Base-by-base conservation (phyloP, 352 stramenopile genomes). In the Elongisporangium anandrum region DNA sequence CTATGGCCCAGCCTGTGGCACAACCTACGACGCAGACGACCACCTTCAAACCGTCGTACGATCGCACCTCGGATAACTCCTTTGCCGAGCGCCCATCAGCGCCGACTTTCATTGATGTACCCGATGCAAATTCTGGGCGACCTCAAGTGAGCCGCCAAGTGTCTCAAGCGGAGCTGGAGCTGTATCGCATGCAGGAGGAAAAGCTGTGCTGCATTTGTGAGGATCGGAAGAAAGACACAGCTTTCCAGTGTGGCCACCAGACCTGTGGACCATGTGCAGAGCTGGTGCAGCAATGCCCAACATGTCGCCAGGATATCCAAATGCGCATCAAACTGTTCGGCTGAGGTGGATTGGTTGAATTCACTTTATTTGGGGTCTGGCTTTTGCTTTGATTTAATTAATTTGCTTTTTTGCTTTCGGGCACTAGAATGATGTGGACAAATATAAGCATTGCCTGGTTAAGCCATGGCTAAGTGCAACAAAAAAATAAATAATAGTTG, bases 231-330 rank as follows among this genome's bases (percentile, higher is more conserved):
- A 95, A 95, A 59, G 72, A 95, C 65, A 84, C 69, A 34, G 84
- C 94, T 41, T 94, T 92, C 69, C 84, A 93, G 69, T 94, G 84
- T 55, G 86, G 82, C 19, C 86, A 95, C 59, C 81, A 95, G 57
- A 92, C 85, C 24, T 95, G 86, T 54, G 60, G 68, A 21, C 60
- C 63, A 13, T 93, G 86, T 47, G 68, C 70, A 0, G 51, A 81
- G 9, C 63, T 85, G 29, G 39, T 95, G 19, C 64, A 65, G 23
- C 65, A 90, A 52, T 95, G 84, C 45, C 86, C 86, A 9, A 84
- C 76, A 17, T 95, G 84, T 66, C 79, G 84, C 6, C 71, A 90
- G 51, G 48, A 73, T 22, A 95, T 94, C 50, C 77, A 86, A 49
- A 69, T 88, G 39, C 81, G 86, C 21, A 95, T 92, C 60, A 83